These are phyloP conservation scores for Naematelia encephala DNA, from an alignment of 768 basidiomycete genomes.

Conservation along the genomic window DNA sequence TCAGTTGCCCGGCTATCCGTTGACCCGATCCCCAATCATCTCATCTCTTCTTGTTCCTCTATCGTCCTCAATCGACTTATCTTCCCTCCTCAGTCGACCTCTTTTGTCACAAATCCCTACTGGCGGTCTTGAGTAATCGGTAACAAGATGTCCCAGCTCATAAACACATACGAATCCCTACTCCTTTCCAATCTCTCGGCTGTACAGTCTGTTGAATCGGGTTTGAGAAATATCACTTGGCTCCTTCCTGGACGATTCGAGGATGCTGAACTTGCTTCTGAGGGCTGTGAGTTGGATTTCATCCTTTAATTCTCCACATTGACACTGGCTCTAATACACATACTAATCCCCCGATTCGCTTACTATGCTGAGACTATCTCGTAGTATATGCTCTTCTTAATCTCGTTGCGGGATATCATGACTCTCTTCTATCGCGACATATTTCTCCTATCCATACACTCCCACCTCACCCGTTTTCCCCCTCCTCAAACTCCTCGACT, in stretches of 20 bases:
- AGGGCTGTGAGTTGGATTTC: slow-evolving; percentile 68
- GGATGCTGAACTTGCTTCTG: slow-evolving; percentile 92
- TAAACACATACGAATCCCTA: slow-evolving; percentile 66
- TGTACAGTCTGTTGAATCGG: slow-evolving; percentile 82
- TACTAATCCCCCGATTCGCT: background rate
- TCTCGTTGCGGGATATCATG: slow-evolving; percentile 88
- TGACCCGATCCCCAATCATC: too few species aligned
- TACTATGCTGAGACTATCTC: background rate
- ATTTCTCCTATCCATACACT: slow-evolving; percentile 60
- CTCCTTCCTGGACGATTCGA: slow-evolving; percentile 94
- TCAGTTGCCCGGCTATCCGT: too few species aligned
- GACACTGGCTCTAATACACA: background rate
- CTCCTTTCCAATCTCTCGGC: slow-evolving; percentile 79
- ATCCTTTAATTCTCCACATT: background rate
- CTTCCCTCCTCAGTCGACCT: background rate
- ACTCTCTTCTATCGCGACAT: slow-evolving; percentile 76
- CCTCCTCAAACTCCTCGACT: slow-evolving; percentile 57
- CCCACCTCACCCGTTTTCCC: slow-evolving; percentile 51
- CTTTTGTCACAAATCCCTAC: too few species aligned
- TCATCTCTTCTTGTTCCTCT: too few species aligned
- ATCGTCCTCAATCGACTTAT: background rate
- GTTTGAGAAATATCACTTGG: slow-evolving; percentile 87
- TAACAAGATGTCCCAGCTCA: slow-evolving; percentile 8
- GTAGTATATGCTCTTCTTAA: slow-evolving; percentile 84
- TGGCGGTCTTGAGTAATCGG: too few species aligned